These are phyloP conservation scores for Rhynchosporium secalis DNA, from an alignment of 2,329 filamentous ascomycete genomes.

Conservation along the genomic window DNA sequence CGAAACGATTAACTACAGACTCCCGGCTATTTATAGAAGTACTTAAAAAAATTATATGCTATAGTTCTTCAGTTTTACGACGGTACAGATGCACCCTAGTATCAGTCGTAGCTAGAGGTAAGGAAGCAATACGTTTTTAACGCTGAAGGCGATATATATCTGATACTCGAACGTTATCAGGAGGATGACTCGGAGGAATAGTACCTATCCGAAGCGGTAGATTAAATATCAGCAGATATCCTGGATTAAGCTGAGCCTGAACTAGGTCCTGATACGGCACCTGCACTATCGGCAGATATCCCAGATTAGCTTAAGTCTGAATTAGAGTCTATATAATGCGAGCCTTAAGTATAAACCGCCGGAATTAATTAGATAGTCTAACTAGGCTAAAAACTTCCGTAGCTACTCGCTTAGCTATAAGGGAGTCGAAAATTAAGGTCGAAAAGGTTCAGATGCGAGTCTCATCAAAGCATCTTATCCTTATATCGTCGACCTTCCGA, in stretches of 20 bases:
- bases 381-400: neutral
- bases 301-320: neutral
- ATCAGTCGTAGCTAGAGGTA: conserved; percentile 5
- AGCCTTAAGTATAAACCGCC: neutral
- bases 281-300: neutral
- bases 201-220: neutral
- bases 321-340: neutral
- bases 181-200: neutral
- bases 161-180: conserved; percentile 3
- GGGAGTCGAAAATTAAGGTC: neutral
- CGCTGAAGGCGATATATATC: conserved; percentile 4
- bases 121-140: conserved; percentile 7
- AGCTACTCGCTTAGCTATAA: no score
- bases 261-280: neutral
- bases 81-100: no score
- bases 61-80: no score
- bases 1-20: no score
- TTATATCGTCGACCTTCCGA: conserved; percentile 23
- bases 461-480: conserved; percentile 26
- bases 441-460: conserved; percentile 17
- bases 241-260: neutral
- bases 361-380: neutral
- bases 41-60: no score
- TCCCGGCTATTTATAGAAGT: no score
- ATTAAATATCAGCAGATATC: neutral